phyloP scores from a whole-genome alignment of 2,329 filamentous ascomycete species.

The Lachnellula willkommii region DNA sequence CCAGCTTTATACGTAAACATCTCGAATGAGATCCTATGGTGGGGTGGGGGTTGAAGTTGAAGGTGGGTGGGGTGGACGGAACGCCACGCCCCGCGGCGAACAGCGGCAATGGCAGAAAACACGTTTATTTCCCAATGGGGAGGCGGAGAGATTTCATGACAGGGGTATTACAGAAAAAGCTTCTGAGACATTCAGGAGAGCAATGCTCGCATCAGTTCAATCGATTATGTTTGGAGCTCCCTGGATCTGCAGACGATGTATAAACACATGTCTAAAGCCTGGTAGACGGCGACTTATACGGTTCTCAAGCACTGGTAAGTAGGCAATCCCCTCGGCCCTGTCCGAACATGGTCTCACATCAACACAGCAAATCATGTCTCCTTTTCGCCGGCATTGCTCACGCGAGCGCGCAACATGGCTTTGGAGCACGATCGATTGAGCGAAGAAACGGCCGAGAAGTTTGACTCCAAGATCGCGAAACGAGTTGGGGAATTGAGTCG shows the following conservation, averaged over 20 bases:
- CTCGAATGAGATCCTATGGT: background rate
- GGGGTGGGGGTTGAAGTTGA: background rate
- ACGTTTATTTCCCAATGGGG: background rate
- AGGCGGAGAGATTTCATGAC: constrained; percentile 1
- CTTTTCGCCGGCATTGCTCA: constrained; percentile 50
- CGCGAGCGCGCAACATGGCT: constrained; percentile 53
- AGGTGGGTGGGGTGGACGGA: too few species aligned
- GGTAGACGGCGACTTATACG: constrained; percentile 31
- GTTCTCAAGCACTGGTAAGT: constrained; percentile 42
- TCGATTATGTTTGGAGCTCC: constrained; percentile 36
- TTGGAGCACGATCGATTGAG: constrained; percentile 54
- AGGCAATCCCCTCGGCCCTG: constrained; percentile 1
- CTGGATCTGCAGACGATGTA: constrained; percentile 50
- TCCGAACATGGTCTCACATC: constrained; percentile 12
- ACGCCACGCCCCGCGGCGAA: background rate
- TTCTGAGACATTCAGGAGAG: background rate
- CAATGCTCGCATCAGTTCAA: constrained; percentile 10
- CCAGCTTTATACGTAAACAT: too few species aligned
- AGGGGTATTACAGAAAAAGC: constrained; percentile 4
- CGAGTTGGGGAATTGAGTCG: constrained; percentile 56
- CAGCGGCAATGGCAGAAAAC: background rate
- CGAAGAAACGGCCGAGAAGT: constrained; percentile 45
- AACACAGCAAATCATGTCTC: constrained; percentile 27
- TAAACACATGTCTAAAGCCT: constrained; percentile 30
- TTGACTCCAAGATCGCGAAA: constrained; percentile 53